phyloP scores from a whole-genome alignment of 768 basidiomycete species.

The Rhodotorula diobovata region DNA sequence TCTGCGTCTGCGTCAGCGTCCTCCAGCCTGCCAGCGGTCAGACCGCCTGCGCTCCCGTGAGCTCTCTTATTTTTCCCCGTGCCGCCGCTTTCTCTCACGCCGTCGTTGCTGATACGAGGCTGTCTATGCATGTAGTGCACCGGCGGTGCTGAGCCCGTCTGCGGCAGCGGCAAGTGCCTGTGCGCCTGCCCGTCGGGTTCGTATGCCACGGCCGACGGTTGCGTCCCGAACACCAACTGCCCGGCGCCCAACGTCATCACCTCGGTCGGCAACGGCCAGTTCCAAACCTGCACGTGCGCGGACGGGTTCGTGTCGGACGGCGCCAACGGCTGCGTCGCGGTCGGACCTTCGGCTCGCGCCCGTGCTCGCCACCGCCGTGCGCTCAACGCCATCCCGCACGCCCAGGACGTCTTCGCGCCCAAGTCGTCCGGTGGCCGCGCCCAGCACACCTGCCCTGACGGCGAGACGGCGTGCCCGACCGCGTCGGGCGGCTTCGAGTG shows the following conservation, averaged over 20 bases:
- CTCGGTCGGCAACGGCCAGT: neutral
- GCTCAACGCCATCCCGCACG: slow-evolving; percentile 8
- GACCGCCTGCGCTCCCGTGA: neutral
- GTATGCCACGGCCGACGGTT: slow-evolving; percentile 5
- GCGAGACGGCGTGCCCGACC: slow-evolving; percentile 24
- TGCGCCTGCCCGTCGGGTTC: slow-evolving; percentile 22
- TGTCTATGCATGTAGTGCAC: neutral
- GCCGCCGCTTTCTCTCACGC: neutral
- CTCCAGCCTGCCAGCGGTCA: slow-evolving; percentile 3
- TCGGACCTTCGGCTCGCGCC: neutral
- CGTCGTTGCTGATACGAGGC: too few species aligned
- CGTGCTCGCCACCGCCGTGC: slow-evolving; percentile 5
- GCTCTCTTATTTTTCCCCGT: neutral
- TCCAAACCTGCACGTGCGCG: slow-evolving; percentile 5
- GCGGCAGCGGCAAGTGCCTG: neutral
- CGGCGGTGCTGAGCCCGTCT: slow-evolving; percentile 6
- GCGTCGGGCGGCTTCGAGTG: slow-evolving; percentile 24
- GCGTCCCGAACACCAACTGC: slow-evolving; percentile 11
- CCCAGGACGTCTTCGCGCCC: slow-evolving; percentile 16
- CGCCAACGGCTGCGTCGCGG: neutral
- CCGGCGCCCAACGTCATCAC: neutral
- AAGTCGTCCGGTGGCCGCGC: neutral
- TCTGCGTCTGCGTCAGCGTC: slow-evolving; percentile 27
- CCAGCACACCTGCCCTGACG: neutral
- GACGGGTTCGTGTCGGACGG: neutral